Evolutionary conservation across 2,329 filamentous ascomycete genomes (phyloP).

Genomic region (Thelonectria blattea): DNA sequence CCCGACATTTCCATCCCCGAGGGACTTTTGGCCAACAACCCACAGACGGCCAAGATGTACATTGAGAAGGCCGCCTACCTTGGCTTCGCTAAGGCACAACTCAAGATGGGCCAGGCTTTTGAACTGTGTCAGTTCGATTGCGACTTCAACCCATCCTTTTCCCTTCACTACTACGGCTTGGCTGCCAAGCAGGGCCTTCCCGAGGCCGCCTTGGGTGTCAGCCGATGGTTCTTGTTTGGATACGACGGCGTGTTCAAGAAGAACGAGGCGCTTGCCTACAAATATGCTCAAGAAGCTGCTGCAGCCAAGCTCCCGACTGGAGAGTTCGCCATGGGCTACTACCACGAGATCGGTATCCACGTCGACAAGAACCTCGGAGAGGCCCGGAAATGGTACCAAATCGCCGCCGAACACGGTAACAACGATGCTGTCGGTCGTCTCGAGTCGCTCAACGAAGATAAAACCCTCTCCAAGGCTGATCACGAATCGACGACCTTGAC

Average conservation of each 20-base stretch:
- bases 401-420: conserved; percentile 89
- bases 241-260: conserved; percentile 92
- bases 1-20: conserved; percentile 87
- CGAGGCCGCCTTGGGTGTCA: conserved; percentile 94
- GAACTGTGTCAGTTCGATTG: conserved; percentile 93
- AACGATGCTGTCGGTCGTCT: conserved; percentile 83
- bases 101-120: conserved; percentile 96
- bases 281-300: conserved; percentile 88
- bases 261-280: conserved; percentile 92
- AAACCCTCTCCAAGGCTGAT: conserved; percentile 85
- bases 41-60: conserved; percentile 78
- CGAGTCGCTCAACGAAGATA: conserved; percentile 81
- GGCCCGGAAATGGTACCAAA: conserved; percentile 87
- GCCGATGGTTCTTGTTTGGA: conserved; percentile 97
- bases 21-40: conserved; percentile 70
- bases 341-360: conserved; percentile 94
- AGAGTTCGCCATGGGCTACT: conserved; percentile 97
- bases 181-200: conserved; percentile 90
- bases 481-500: conserved; percentile 91
- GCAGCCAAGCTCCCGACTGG: conserved; percentile 82
- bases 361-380: conserved; percentile 83
- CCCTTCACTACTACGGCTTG: conserved; percentile 93
- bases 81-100: conserved; percentile 93
- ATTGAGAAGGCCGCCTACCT: conserved; percentile 97
- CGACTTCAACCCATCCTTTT: conserved; percentile 91